Base-by-base conservation (phyloP, 805 yeast genomes). In the Lipomyces oligophaga region DNA sequence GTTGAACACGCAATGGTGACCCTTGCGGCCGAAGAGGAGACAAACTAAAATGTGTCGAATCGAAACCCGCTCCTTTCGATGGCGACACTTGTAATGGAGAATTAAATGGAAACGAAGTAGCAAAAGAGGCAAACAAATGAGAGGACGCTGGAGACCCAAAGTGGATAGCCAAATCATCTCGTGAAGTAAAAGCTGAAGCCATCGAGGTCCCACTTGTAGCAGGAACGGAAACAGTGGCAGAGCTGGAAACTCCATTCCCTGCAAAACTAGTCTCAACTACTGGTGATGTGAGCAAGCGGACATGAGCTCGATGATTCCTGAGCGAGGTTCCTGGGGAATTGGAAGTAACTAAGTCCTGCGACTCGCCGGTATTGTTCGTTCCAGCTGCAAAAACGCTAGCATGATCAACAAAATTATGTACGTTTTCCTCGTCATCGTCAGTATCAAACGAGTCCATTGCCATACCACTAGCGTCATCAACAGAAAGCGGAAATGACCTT, bases 251-350 rank as follows among this genome's bases (percentile, higher is more conserved):
- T n/a, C n/a, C n/a, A n/a, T n/a, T n/a, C n/a, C n/a, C n/a, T n/a
- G n/a, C n/a, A n/a, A n/a, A n/a, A 4, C 16, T 6, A 13, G 31
- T 11, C 4, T 39, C 43, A 10, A 44, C 35, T 8, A 41, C 43
- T 7, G 64, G 60, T 18, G 63, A 54, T 7, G 61, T 56, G 42
- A 61, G 48, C 33, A 48, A 47, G 21, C 53, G 54, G 21, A 61
- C 42, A 31, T 45, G 45, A 19, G 58, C 61, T 13, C 64, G 58
- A 43, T 60, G 63, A 26, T 58, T 48, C n/a, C 57, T 47, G 37
- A 60, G 49, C 22, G 61, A 57, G 13, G 60, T 53, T 35, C 41
- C 53, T 28, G 62, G 63, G 11, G 62, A 60, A 15, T 41, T 20
- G 13, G 21, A 7, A 11, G 22, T 34, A 30, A 21, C 26, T 21